phyloP scores from a whole-genome alignment of 1,139 yeast species.

The Kluyveromyces sp. region DNA sequence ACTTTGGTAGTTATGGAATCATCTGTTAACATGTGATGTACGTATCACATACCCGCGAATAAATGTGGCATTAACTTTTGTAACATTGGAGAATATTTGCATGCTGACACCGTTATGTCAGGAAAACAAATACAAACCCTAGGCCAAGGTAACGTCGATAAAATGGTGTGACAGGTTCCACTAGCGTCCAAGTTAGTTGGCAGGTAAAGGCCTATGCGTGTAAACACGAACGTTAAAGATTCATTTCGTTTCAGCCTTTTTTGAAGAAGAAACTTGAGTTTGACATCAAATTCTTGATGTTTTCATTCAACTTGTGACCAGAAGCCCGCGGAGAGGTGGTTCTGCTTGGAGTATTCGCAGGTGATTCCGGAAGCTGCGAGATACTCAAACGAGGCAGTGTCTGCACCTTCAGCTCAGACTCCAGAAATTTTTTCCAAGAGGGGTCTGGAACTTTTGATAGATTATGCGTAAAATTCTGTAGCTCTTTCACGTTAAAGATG shows the following conservation, averaged over 20 bases:
- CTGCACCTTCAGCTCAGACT: conserved; percentile 18
- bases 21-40: too few relatives aligned
- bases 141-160: too few relatives aligned
- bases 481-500: too few relatives aligned
- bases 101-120: neutral
- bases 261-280: conserved; percentile 19
- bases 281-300: conserved; percentile 19
- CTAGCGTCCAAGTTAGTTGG: neutral
- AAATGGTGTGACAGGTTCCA: too few relatives aligned
- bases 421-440: conserved; percentile 25
- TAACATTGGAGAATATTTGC: neutral
- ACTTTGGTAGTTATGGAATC: too few relatives aligned
- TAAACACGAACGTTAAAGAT: neutral
- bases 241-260: conserved; percentile 10
- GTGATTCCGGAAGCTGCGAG: conserved; percentile 6
- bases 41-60: too few relatives aligned
- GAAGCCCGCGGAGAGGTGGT: conserved; percentile 11
- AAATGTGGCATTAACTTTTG: neutral
- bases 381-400: neutral
- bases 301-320: conserved; percentile 12
- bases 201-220: neutral
- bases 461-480: conserved; percentile 23
- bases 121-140: neutral
- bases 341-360: conserved; percentile 11
- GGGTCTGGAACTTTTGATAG: conserved; percentile 23